A percentile compares a stretch with the other conserved stretches of the same genome.
These are phyloP conservation scores for Thielaviopsis punctulata DNA, from an alignment of 2,329 filamentous ascomycete genomes.

Conservation along the genomic window DNA sequence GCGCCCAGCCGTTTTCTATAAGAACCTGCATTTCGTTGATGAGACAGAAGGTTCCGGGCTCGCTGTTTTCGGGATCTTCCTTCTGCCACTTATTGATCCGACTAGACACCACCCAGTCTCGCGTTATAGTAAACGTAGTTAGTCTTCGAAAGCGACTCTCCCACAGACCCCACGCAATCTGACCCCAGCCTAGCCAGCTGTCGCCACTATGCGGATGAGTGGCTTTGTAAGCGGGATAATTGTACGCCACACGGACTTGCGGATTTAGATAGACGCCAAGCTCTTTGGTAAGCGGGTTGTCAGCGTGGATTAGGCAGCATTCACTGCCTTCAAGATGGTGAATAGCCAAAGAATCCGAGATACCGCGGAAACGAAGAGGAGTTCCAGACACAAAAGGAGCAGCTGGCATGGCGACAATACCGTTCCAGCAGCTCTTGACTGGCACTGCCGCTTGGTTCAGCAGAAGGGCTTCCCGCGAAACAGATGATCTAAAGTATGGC, in stretches of 20 bases:
- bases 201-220: conserved; percentile 23
- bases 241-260: conserved; percentile 50
- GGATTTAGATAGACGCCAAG: conserved; percentile 52
- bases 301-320: conserved; percentile 61
- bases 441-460: conserved; percentile 28
- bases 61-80: conserved; percentile 20
- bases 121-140: conserved; percentile 16
- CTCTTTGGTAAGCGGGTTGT: conserved; percentile 39
- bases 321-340: conserved; percentile 59
- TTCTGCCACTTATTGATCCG: conserved; percentile 25
- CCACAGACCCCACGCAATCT: conserved; percentile 40
- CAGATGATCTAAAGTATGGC: conserved; percentile 37
- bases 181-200: conserved; percentile 29
- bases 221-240: conserved; percentile 30
- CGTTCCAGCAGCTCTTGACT: conserved; percentile 29
- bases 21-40: conserved; percentile 46
- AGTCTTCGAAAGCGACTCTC: conserved; percentile 35
- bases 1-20: conserved; percentile 39
- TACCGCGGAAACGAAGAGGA: conserved; percentile 41
- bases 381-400: conserved; percentile 33
- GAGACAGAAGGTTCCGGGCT: conserved; percentile 34
- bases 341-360: conserved; percentile 42
- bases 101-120: conserved; percentile 20
- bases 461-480: conserved; percentile 36
- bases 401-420: conserved; percentile 33